These are phyloP conservation scores for Nemania bipapillata DNA, from an alignment of 2,329 filamentous ascomycete genomes.

Conservation along the genomic window DNA sequence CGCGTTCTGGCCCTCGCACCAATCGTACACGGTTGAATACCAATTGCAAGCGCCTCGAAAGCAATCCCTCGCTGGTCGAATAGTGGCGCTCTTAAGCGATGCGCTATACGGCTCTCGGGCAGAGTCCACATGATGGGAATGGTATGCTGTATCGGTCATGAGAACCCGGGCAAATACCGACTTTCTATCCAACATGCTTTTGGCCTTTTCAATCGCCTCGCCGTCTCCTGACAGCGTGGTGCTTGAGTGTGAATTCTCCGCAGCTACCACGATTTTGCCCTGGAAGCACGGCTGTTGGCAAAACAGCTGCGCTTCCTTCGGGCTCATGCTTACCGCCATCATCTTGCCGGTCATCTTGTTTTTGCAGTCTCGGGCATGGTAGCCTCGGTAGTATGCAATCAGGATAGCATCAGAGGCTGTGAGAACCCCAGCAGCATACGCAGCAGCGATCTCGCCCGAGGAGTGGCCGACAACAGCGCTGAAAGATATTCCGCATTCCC, in stretches of 20 bases:
- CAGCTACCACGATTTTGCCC: constrained; percentile 44
- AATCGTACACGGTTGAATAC: constrained; percentile 35
- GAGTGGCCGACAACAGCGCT: constrained; percentile 30
- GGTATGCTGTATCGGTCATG: constrained; percentile 54
- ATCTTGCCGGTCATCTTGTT: not conserved
- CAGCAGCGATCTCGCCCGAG: constrained; percentile 31
- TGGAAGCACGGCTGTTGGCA: not conserved
- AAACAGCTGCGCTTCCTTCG: not conserved
- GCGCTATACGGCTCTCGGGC: too few relatives aligned
- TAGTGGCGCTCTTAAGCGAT: too few relatives aligned
- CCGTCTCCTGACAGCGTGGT: constrained; percentile 44
- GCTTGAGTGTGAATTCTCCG: constrained; percentile 49
- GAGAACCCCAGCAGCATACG: constrained; percentile 23
- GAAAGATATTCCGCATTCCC: not conserved
- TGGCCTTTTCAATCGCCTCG: constrained; percentile 1
- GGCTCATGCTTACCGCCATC: constrained; percentile 12
- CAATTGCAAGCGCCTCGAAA: too few relatives aligned
- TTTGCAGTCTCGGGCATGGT: not conserved
- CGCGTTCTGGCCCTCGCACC: not conserved
- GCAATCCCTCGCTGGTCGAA: too few relatives aligned
- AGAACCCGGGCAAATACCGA: constrained; percentile 47
- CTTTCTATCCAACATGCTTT: constrained; percentile 32
- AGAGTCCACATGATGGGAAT: constrained; percentile 53
- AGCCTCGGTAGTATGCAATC: constrained; percentile 51
- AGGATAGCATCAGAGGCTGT: constrained; percentile 6